phyloP scores from a whole-genome alignment of 2,329 filamentous ascomycete genomes.

The Sporothrix pseudoabietina region DNA sequence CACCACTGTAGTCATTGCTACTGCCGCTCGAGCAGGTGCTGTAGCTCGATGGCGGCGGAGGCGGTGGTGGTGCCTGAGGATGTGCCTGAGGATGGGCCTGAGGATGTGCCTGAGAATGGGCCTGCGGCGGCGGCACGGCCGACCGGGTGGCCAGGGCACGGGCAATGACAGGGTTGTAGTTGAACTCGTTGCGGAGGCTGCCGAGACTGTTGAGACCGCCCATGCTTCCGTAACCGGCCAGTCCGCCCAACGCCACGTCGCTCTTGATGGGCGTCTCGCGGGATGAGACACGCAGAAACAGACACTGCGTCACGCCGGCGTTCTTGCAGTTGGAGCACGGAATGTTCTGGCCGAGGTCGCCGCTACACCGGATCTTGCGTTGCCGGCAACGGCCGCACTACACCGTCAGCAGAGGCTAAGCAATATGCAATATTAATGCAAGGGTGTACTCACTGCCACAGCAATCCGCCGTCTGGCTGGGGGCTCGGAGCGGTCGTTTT shows the following conservation, averaged over 20 bases:
- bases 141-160: constrained; percentile 26
- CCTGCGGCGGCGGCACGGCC: not conserved
- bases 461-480: constrained; percentile 60
- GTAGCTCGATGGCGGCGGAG: not conserved
- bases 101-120: too few species aligned
- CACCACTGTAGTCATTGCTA: not conserved
- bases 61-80: too few species aligned
- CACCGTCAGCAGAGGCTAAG: not conserved
- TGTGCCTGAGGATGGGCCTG: too few species aligned
- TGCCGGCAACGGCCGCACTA: constrained; percentile 89
- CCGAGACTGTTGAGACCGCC: not conserved
- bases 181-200: constrained; percentile 22
- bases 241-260: not conserved
- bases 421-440: not conserved
- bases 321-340: constrained; percentile 83
- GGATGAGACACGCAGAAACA: constrained; percentile 67
- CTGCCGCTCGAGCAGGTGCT: not conserved
- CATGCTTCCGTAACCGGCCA: not conserved
- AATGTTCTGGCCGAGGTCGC: constrained; percentile 73
- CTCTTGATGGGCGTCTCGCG: constrained; percentile 28
- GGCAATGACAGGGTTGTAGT: constrained; percentile 25
- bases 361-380: constrained; percentile 93
- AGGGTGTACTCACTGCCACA: constrained; percentile 54
- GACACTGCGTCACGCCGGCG: constrained; percentile 70
- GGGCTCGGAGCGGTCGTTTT: constrained; percentile 47